Evolutionary conservation across 2,329 filamentous ascomycete species (phyloP).

Genomic region (Claviceps sp.): DNA sequence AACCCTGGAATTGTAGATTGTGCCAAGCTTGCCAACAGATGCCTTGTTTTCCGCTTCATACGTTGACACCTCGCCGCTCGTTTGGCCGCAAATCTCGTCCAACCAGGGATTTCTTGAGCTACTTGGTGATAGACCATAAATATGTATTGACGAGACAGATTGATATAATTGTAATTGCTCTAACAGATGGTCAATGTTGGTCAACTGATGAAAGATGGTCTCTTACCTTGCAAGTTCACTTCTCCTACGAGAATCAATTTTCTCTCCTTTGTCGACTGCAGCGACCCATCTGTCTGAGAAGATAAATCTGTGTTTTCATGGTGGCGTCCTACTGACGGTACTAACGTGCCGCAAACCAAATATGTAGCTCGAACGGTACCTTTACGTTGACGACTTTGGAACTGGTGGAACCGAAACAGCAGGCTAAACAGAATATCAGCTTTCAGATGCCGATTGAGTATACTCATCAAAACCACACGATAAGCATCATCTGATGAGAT

Average conservation of each 20-base stretch:
- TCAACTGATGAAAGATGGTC: not conserved
- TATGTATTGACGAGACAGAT: constrained; percentile 63
- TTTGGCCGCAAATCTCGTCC: not conserved
- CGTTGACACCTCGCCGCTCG: no score
- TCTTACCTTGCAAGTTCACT: constrained; percentile 54
- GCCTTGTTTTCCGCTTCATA: not conserved
- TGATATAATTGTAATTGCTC: constrained; percentile 56
- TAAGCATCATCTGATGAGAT: not conserved
- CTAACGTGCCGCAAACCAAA: constrained; percentile 53
- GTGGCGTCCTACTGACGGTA: constrained; percentile 21
- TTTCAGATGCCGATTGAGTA: not conserved
- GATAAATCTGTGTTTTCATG: constrained; percentile 55
- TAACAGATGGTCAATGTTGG: constrained; percentile 20
- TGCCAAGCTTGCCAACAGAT: not conserved
- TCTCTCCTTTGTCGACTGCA: not conserved
- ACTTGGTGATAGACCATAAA: constrained; percentile 55
- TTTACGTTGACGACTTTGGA: constrained; percentile 69
- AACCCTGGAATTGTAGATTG: constrained; percentile 1
- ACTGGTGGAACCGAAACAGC: constrained; percentile 75
- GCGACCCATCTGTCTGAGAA: not conserved
- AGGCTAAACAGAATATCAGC: constrained; percentile 40
- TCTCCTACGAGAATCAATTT: constrained; percentile 58
- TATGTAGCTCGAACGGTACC: constrained; percentile 85
- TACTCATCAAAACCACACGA: not conserved
- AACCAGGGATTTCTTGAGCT: not conserved